A percentile compares a stretch with the other conserved stretches of the same genome.
Evolutionary conservation across 768 basidiomycete species (phyloP).

Genomic region (Boletus rufocinnamomeus): DNA sequence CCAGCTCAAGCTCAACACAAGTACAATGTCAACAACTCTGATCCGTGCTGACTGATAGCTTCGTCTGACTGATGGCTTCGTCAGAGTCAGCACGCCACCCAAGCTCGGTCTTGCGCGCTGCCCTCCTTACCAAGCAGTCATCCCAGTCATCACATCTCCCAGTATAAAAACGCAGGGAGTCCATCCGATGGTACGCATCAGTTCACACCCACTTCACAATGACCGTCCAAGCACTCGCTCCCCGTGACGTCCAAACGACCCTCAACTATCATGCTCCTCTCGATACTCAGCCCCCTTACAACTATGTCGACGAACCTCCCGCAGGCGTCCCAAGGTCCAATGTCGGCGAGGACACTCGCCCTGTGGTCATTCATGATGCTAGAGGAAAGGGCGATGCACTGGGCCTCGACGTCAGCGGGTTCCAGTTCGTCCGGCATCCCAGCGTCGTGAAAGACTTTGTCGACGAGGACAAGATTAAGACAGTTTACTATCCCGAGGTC

Average conservation of each 20-base stretch:
- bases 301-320: conserved; percentile 36
- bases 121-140: conserved; percentile 8
- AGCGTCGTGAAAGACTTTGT: conserved; percentile 41
- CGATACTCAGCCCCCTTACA: conserved; percentile 36
- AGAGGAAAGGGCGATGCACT: conserved; percentile 33
- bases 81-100: conserved; percentile 20
- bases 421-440: conserved; percentile 39
- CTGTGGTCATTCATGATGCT: conserved; percentile 32
- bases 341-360: conserved; percentile 26
- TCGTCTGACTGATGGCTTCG: conserved; percentile 18
- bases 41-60: background rate
- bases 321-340: conserved; percentile 33
- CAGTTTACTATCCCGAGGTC: conserved; percentile 44
- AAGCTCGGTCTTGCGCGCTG: background rate
- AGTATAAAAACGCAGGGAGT: conserved; percentile 13
- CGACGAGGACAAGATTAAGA: conserved; percentile 41
- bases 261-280: conserved; percentile 39
- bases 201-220: background rate
- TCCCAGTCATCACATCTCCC: background rate
- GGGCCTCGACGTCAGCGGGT: conserved; percentile 47
- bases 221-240: conserved; percentile 28
- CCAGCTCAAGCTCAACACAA: background rate
- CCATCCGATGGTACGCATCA: background rate
- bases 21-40: background rate
- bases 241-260: conserved; percentile 39